Evolutionary conservation across 345 rosid species (phyloP).

Genomic region (Eucalyptus cloeziana): DNA sequence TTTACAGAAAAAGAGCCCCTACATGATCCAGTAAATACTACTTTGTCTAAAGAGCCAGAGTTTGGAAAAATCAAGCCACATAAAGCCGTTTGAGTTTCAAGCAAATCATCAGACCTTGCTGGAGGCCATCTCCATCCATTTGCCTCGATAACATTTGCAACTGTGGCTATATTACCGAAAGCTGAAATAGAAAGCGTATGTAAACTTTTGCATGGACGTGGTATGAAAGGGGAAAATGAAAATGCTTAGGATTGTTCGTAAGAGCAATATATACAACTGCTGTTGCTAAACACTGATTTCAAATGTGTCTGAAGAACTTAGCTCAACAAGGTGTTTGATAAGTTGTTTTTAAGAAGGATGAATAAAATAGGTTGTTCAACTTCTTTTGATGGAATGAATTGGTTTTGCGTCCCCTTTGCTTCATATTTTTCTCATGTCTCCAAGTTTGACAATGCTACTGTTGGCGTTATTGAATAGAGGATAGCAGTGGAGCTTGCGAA

Average conservation of each 20-base stretch:
- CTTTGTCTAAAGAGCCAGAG: neutral
- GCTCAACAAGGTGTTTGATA: neutral
- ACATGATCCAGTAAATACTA: neutral
- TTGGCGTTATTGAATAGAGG: neutral
- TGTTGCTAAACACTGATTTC: neutral
- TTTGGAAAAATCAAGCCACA: fast-evolving
- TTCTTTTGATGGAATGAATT: neutral
- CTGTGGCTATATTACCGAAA: no score
- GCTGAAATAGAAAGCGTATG: no score
- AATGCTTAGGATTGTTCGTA: neutral
- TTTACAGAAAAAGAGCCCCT: neutral
- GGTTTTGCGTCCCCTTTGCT: neutral
- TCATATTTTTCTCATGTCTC: fast-evolving
- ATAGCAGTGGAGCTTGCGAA: fast-evolving
- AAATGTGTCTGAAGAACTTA: no score
- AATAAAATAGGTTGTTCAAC: neutral
- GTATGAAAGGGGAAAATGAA: neutral
- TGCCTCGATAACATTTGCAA: neutral
- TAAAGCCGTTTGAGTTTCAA: neutral
- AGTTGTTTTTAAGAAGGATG: neutral
- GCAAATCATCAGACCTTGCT: no score
- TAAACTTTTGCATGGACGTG: neutral
- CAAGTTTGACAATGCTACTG: neutral
- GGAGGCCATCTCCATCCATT: no score
- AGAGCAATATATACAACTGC: neutral